Conservation (phyloP, 2,329 filamentous ascomycete species). For the Onygenales sp. region DNA sequence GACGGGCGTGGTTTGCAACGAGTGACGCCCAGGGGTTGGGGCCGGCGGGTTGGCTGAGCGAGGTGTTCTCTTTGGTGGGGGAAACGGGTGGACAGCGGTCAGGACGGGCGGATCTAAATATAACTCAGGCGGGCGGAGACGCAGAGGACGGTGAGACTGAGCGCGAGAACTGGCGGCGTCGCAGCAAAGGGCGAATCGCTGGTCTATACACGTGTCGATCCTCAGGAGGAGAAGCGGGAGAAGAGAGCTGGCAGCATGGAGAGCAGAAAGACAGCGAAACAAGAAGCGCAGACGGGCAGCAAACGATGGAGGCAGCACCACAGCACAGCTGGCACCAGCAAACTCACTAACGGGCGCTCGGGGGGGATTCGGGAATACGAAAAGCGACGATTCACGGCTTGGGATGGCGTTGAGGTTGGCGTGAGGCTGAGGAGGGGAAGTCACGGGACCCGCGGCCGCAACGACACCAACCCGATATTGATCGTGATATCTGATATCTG, state of each 20-base stretch:
- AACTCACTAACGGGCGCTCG: too few relatives aligned
- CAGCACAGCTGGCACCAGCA: too few relatives aligned
- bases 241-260: not conserved
- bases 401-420: too few relatives aligned
- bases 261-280: not conserved
- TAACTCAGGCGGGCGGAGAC: not conserved
- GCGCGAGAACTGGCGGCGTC: too few relatives aligned
- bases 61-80: not conserved
- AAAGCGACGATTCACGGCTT: too few relatives aligned
- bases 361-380: too few relatives aligned
- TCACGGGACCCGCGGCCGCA: too few relatives aligned
- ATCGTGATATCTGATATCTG: too few relatives aligned
- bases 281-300: not conserved
- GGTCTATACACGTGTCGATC: not conserved
- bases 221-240: not conserved
- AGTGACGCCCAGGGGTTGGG: not conserved
- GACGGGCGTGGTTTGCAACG: not conserved
- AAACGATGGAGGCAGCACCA: too few relatives aligned
- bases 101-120: slow-evolving; percentile 2
- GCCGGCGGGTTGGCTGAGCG: not conserved
- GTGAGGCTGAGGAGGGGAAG: too few relatives aligned
- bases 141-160: not conserved
- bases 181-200: not conserved
- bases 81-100: not conserved
- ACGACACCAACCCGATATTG: too few relatives aligned